Evolutionary conservation across 148 eudicot species (phyloP), one percentile per base, ranked within the genome.

Genomic region (Salicornia ramosissima): DNA sequence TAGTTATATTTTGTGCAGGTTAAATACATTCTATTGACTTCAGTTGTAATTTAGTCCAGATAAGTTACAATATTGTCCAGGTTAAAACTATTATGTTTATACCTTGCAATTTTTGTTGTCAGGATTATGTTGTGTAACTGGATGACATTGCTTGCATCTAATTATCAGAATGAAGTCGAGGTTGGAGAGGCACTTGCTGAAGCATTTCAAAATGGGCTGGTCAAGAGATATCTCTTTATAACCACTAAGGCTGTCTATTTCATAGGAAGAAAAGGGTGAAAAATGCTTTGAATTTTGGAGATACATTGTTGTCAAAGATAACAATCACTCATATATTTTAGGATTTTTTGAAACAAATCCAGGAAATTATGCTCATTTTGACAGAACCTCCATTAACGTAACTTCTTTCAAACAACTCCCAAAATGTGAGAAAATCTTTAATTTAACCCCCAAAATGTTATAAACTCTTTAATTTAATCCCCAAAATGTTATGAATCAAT

Each of bases 141-240:
- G 51, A 31, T 49, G 54, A 10, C 55, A 30, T 67, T 64, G 57
- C 43, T 50, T 80, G 81, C 87, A 92, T 96, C 97, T 71, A 93
- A 87, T 77, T 92, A 92, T 80, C 75, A 80, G 79, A 92, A 92
- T 77, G 97, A 92, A 83, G 81, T 87, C n/a, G 97, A 89, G 77
- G 96, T 92, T 29, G 97, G 97, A 50, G 97, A 87, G 83, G 97
- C 96, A 67, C 93, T 92, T 28, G 84, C 83, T 28, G 97, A 89
- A 80, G 96, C 89, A 72, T 79, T 92, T 72, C 78, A 86, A 71
- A 70, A 84, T 4, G 93, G 93, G 55, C 86, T 92, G 71, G 93
- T 89, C 52, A 87, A 89, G 82, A 86, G 97, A 71, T 93, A 89
- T 70, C 91, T 92, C 64, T 92, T 92, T 79, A 89, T 92, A 73